Conservation (phyloP, 176 grass and related monocot genomes). For the Eragrostis nindensis region DNA sequence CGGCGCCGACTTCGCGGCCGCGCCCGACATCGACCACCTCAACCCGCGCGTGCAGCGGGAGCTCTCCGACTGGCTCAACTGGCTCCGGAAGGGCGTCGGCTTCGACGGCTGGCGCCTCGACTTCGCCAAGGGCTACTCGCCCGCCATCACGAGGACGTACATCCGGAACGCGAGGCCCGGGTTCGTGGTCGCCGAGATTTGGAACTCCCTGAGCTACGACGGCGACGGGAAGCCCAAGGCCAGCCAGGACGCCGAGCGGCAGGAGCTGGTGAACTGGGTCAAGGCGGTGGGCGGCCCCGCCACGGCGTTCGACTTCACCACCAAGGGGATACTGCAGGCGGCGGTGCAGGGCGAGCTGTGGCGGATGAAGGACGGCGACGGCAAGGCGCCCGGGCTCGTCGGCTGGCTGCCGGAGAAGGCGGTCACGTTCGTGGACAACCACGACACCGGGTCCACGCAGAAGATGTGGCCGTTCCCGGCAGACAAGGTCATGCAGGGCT, state of each 20-base stretch:
- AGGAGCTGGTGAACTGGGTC: conserved; percentile 75
- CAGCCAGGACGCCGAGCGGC: conserved; percentile 69
- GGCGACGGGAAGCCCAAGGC: conserved; percentile 57
- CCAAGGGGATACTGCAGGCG: conserved; percentile 73
- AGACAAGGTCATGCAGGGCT: conserved; percentile 84
- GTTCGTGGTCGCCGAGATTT: conserved; percentile 83
- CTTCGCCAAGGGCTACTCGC: conserved; percentile 79
- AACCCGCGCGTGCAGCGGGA: conserved; percentile 74
- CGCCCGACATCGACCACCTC: conserved; percentile 95
- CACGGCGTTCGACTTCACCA: conserved; percentile 80
- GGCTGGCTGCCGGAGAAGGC: conserved; percentile 81
- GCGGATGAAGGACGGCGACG: conserved; percentile 64
- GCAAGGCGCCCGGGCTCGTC: conserved; percentile 73
- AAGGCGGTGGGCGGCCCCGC: conserved; percentile 60
- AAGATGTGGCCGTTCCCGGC: conserved; percentile 64
- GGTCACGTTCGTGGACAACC: conserved; percentile 89
- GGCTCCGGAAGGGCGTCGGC: conserved; percentile 73
- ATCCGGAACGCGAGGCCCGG: conserved; percentile 48
- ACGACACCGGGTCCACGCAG: conserved; percentile 88
- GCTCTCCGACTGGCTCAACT: conserved; percentile 90
- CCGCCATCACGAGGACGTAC: conserved; percentile 61
- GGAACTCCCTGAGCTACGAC: conserved; percentile 69
- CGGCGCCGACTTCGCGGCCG: conserved; percentile 51
- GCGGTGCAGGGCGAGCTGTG: conserved; percentile 79
- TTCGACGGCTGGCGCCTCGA: conserved; percentile 86